phyloP scores from a whole-genome alignment of 768 basidiomycete genomes.

The Cytidiella melzeri region DNA sequence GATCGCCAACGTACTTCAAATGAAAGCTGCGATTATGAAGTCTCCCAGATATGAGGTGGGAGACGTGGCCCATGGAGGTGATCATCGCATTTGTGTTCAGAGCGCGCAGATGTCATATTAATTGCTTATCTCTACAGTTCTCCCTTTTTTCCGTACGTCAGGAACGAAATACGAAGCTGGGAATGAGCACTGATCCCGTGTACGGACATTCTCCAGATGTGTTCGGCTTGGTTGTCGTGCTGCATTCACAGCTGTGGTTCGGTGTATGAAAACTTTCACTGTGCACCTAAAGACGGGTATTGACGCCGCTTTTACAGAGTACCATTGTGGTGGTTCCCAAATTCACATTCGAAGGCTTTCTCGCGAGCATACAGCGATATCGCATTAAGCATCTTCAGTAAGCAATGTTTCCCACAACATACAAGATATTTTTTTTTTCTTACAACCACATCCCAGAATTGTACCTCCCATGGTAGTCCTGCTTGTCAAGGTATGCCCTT shows the following conservation, averaged over 20 bases:
- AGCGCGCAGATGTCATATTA: constrained; percentile 1
- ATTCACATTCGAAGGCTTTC: constrained; percentile 24
- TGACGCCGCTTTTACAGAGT: constrained; percentile 11
- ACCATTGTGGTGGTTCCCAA: constrained; percentile 25
- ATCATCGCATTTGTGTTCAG: constrained; percentile 12
- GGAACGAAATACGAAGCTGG: background rate
- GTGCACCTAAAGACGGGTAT: background rate
- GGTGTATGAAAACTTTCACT: constrained; percentile 40
- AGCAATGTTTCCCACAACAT: too few relatives aligned
- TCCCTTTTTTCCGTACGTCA: constrained; percentile 56
- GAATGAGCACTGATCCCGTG: background rate
- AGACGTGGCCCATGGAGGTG: constrained; percentile 56
- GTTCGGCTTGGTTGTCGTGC: constrained; percentile 59
- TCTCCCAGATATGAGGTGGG: constrained; percentile 44
- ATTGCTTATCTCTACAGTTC: constrained; percentile 34
- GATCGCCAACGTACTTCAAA: constrained; percentile 30
- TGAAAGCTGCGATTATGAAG: constrained; percentile 4
- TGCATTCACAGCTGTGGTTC: constrained; percentile 51
- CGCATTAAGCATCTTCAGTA: constrained; percentile 27
- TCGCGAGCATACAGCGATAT: constrained; percentile 29
- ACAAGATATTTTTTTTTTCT: background rate
- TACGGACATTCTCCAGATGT: constrained; percentile 40
- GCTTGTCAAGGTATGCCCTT: constrained; percentile 25
- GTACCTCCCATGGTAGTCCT: constrained; percentile 29
- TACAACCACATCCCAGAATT: constrained; percentile 12